phyloP scores from a whole-genome alignment of 2,329 filamentous ascomycete genomes.

The Aspergillus pseudoterreus region DNA sequence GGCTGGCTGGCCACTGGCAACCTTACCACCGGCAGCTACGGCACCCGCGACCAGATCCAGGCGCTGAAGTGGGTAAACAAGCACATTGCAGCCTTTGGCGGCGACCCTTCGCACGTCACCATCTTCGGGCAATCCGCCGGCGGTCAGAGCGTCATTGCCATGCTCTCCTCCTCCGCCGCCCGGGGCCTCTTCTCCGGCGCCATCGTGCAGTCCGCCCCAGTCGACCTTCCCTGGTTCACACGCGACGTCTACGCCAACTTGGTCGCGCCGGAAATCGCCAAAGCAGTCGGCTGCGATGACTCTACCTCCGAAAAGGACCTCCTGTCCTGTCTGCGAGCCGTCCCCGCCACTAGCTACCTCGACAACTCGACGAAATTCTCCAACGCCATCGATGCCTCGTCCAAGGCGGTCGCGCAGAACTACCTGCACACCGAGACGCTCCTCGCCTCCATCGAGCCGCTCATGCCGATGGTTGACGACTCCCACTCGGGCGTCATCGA shows the following conservation, averaged over 20 bases:
- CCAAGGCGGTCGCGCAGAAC: constrained; percentile 7
- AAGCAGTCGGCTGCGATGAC: constrained; percentile 21
- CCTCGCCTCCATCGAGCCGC: constrained; percentile 19
- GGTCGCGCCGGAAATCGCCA: constrained; percentile 17
- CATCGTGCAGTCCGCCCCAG: constrained; percentile 23
- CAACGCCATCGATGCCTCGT: constrained; percentile 4
- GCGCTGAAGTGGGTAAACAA: constrained; percentile 26
- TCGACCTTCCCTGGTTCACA: constrained; percentile 26
- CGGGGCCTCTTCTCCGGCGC: constrained; percentile 25
- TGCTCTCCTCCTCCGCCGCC: constrained; percentile 23
- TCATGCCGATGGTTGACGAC: constrained; percentile 28
- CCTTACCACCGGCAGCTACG: constrained; percentile 31
- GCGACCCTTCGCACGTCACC: constrained; percentile 29
- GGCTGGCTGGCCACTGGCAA: constrained; percentile 33
- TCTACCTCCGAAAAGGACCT: constrained; percentile 8
- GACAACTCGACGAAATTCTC: constrained; percentile 18
- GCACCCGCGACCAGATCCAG: constrained; percentile 30
- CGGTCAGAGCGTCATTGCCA: constrained; percentile 50
- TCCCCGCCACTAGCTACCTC: constrained; percentile 19
- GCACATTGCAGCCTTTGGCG: constrained; percentile 24
- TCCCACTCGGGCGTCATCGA: constrained; percentile 21
- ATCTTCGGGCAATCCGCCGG: constrained; percentile 36
- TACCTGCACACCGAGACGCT: constrained; percentile 17
- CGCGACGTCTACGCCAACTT: constrained; percentile 19
- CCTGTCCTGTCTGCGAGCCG: constrained; percentile 20